A percentile compares a stretch with the other conserved stretches of the same genome.
These are phyloP conservation scores for Trypanosoma rangeli DNA, from an alignment of 208 protist species.

Conservation along the genomic window DNA sequence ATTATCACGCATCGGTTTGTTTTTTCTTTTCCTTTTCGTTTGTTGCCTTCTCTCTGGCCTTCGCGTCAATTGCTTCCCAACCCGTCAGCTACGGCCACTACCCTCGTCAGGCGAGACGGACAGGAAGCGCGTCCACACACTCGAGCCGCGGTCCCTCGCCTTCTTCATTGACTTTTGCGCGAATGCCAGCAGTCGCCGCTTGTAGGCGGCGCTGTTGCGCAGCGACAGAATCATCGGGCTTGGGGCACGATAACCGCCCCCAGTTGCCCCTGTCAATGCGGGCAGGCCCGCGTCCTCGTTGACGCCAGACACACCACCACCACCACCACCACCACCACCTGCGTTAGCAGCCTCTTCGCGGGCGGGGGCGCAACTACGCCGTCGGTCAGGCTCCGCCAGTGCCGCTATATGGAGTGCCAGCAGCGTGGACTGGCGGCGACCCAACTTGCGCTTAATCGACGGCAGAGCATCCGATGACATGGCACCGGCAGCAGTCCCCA, in stretches of 20 bases:
- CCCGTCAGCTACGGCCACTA: not conserved
- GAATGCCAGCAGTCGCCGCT: conserved; percentile 25
- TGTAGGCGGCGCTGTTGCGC: conserved; percentile 65
- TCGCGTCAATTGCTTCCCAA: not conserved
- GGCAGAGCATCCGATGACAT: not conserved
- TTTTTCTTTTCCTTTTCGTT: not conserved
- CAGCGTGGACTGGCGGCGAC: not conserved
- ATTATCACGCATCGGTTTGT: not conserved
- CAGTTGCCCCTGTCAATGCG: conserved; percentile 14
- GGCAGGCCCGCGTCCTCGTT: conserved; percentile 36
- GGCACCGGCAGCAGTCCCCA: conserved; percentile 2
- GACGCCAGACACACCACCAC: conserved; percentile 23
- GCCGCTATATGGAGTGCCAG: not conserved
- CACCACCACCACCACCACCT: conserved; percentile 2
- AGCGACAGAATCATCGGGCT: conserved; percentile 87
- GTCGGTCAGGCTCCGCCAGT: not conserved
- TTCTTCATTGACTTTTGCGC: conserved; percentile 15
- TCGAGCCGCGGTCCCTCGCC: not conserved
- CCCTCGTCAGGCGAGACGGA: conserved; percentile 11
- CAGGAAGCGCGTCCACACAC: not conserved
- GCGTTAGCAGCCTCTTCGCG: conserved; percentile 1
- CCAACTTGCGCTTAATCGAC: not conserved
- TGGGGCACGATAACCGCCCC: conserved; percentile 65
- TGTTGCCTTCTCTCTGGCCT: not conserved
- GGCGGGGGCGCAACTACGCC: conserved; percentile 1